Percentiles rank a stretch among this genome's conserved stretches.
phyloP scores from a whole-genome alignment of 768 basidiomycete species.

The Macrocybe gigantea region DNA sequence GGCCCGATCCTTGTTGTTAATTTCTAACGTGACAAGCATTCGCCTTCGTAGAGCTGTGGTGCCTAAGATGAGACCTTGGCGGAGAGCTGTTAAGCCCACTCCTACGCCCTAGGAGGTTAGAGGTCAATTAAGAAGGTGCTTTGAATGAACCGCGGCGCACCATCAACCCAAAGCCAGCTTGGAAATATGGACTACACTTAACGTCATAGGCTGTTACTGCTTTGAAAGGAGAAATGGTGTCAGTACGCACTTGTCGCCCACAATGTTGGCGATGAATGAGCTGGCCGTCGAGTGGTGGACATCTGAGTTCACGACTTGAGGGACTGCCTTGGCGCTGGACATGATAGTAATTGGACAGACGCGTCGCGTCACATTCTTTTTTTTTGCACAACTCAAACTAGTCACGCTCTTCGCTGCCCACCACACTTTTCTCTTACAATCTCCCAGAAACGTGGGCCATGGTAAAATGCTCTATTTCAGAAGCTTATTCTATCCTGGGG shows the following conservation, averaged over 20 bases:
- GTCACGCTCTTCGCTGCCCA: slow-evolving; percentile 6
- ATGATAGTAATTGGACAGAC: slow-evolving; percentile 5
- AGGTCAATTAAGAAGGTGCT: slow-evolving; percentile 4
- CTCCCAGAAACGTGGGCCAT: not conserved
- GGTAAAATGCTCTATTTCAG: slow-evolving; percentile 12
- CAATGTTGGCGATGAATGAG: slow-evolving; percentile 32
- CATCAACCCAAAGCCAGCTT: slow-evolving; percentile 98
- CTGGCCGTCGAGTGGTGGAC: slow-evolving; percentile 10
- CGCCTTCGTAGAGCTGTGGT: slow-evolving; percentile 77
- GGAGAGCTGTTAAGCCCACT: slow-evolving; percentile 71
- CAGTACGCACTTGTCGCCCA: slow-evolving; percentile 62
- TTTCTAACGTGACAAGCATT: slow-evolving; percentile 91
- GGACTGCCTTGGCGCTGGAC: not conserved
- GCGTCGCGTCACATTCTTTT: slow-evolving; percentile 16
- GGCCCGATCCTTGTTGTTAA: slow-evolving; percentile 90
- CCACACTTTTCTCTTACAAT: slow-evolving; percentile 5
- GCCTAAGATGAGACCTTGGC: slow-evolving; percentile 63
- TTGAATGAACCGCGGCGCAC: slow-evolving; percentile 30
- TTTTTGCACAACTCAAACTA: slow-evolving; percentile 6
- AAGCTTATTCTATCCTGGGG: slow-evolving; percentile 41
- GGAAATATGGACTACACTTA: slow-evolving; percentile 87
- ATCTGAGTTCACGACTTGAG: slow-evolving; percentile 7
- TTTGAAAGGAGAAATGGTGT: slow-evolving; percentile 3
- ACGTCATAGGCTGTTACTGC: slow-evolving; percentile 13
- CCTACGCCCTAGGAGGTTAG: slow-evolving; percentile 71